Evolutionary conservation across 2,329 filamentous ascomycete genomes (phyloP).

Genomic region (Trichoderma lentiforme): DNA sequence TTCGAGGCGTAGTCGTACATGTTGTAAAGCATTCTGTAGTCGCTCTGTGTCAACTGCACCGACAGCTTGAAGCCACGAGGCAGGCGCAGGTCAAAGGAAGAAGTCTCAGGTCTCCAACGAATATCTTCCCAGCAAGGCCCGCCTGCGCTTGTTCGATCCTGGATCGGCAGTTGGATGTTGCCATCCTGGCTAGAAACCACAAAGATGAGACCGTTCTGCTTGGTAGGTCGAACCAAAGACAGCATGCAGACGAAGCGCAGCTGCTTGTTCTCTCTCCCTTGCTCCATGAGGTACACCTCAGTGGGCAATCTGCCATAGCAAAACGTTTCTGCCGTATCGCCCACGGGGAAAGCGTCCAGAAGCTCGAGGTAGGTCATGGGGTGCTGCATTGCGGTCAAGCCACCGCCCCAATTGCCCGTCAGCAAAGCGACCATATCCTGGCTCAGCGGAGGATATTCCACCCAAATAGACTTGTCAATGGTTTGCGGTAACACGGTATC

Average conservation of each 20-base stretch:
- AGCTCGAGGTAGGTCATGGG: slow-evolving; percentile 50
- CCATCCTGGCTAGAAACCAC: slow-evolving; percentile 77
- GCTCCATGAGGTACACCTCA: slow-evolving; percentile 70
- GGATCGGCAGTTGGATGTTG: slow-evolving; percentile 70
- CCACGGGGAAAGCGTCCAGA: slow-evolving; percentile 68
- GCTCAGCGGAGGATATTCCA: slow-evolving; percentile 70
- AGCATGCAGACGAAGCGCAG: slow-evolving; percentile 71
- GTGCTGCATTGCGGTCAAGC: slow-evolving; percentile 46
- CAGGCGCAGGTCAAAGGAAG: slow-evolving; percentile 64
- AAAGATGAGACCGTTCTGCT: slow-evolving; percentile 67
- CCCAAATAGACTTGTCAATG: slow-evolving; percentile 78
- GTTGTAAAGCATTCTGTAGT: slow-evolving; percentile 75
- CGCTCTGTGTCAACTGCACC: slow-evolving; percentile 68
- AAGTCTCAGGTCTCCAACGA: slow-evolving; percentile 68
- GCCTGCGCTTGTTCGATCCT: slow-evolving; percentile 59
- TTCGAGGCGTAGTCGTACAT: slow-evolving; percentile 83
- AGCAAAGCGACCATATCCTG: slow-evolving; percentile 69
- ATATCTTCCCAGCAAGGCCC: slow-evolving; percentile 80
- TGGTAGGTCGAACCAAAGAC: slow-evolving; percentile 68
- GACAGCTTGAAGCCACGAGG: slow-evolving; percentile 73
- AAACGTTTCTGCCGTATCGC: slow-evolving; percentile 71
- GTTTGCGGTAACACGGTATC: slow-evolving; percentile 69
- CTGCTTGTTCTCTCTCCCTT: slow-evolving; percentile 64
- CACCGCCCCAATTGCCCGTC: slow-evolving; percentile 56
- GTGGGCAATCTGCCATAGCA: slow-evolving; percentile 76